Conservation (phyloP, 208 protist species). For the Trypanosomatidae sp. region DNA sequence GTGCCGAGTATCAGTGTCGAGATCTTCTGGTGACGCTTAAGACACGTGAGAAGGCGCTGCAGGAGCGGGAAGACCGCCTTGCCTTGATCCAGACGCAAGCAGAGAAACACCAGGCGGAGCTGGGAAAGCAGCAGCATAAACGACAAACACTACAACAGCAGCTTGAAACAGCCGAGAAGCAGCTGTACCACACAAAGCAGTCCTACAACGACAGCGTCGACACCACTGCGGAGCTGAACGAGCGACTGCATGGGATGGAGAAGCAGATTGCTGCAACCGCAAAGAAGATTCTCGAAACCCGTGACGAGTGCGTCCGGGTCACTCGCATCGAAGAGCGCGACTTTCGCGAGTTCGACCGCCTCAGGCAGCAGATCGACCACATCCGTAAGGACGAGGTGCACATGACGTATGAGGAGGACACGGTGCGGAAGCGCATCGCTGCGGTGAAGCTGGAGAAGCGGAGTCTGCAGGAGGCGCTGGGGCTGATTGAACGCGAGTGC, state of each 20-base stretch:
- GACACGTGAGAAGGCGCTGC: constrained; percentile 61
- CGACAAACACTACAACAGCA: constrained; percentile 79
- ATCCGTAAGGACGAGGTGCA: constrained; percentile 73
- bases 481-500: constrained; percentile 67
- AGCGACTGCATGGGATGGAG: constrained; percentile 74
- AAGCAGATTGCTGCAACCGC: constrained; percentile 74
- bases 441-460: constrained; percentile 53
- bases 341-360: constrained; percentile 69
- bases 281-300: constrained; percentile 62
- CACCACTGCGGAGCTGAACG: constrained; percentile 85
- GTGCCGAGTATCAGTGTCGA: constrained; percentile 88
- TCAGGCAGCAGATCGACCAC: constrained; percentile 88
- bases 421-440: constrained; percentile 67
- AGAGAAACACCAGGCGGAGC: constrained; percentile 46
- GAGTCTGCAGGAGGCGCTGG: constrained; percentile 62
- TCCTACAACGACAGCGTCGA: constrained; percentile 92
- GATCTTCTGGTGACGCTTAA: constrained; percentile 82
- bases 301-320: constrained; percentile 56
- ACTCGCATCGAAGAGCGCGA: constrained; percentile 72
- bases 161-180: constrained; percentile 86
- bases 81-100: constrained; percentile 31
- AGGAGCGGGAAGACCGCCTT: constrained; percentile 39
- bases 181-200: constrained; percentile 86
- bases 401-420: constrained; percentile 75
- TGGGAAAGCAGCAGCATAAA: constrained; percentile 58